These are phyloP conservation scores for Glonium stellatum DNA, from an alignment of 495 filamentous ascomycete species.

Conservation along the genomic window DNA sequence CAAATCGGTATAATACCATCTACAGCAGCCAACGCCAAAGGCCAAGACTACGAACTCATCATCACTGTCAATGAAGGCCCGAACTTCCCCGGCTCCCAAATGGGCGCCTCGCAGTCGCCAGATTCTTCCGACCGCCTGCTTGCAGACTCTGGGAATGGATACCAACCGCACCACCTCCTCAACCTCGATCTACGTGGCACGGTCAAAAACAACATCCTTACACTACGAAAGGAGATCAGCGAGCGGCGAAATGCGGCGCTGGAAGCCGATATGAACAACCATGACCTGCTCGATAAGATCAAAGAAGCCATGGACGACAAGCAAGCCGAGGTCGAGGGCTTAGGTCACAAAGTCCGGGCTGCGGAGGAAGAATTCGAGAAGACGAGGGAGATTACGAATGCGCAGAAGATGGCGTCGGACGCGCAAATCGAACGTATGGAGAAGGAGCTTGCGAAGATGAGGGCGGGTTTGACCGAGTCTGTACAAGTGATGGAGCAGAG, in stretches of 20 bases:
- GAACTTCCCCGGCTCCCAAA: constrained; percentile 69
- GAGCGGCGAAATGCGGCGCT: constrained; percentile 72
- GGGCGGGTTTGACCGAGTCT: constrained; percentile 72
- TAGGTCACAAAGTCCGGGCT: constrained; percentile 76
- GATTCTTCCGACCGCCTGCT: constrained; percentile 60
- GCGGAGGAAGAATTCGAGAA: constrained; percentile 92
- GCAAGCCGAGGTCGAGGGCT: constrained; percentile 76
- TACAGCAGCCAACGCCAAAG: constrained; percentile 77
- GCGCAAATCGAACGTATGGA: constrained; percentile 97
- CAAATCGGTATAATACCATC: constrained; percentile 83
- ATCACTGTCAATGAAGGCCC: constrained; percentile 61
- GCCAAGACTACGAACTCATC: constrained; percentile 71
- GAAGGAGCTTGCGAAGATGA: constrained; percentile 91
- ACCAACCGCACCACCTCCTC: constrained; percentile 79
- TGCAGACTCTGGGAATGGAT: constrained; percentile 72
- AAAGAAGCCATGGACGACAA: constrained; percentile 95
- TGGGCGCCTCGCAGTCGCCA: constrained; percentile 46
- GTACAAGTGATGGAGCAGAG: constrained; percentile 90
- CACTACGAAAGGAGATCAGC: constrained; percentile 78
- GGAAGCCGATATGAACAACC: constrained; percentile 82
- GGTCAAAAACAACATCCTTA: constrained; percentile 69
- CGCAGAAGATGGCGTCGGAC: constrained; percentile 79
- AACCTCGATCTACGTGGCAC: constrained; percentile 76
- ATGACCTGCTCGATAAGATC: constrained; percentile 84
- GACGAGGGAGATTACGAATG: constrained; percentile 79